phyloP scores from a whole-genome alignment of 768 basidiomycete genomes.

The Mycena galopus region DNA sequence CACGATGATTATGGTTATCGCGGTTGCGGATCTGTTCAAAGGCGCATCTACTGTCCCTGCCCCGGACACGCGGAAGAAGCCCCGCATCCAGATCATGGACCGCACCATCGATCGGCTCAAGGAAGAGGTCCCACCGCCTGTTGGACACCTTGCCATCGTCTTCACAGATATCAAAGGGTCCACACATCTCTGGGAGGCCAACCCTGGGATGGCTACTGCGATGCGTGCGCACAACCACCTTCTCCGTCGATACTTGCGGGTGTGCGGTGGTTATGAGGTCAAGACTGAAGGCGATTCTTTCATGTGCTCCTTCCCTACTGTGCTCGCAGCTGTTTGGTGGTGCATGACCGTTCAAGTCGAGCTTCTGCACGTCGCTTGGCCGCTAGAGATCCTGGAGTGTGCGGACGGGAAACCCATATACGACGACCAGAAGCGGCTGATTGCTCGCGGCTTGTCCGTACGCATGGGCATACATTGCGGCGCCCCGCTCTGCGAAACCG shows the following conservation, averaged over 20 bases:
- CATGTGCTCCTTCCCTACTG: constrained; percentile 96
- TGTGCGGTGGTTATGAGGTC: constrained; percentile 97
- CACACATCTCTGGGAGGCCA: constrained; percentile 95
- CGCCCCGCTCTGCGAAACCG: constrained; percentile 87
- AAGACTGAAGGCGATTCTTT: constrained; percentile 99
- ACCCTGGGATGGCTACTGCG: constrained; percentile 94
- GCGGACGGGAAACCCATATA: constrained; percentile 88
- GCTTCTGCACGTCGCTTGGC: constrained; percentile 89
- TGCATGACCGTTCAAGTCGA: constrained; percentile 87
- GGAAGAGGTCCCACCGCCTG: constrained; percentile 86
- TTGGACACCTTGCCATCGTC: constrained; percentile 90
- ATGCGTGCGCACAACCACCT: constrained; percentile 92
- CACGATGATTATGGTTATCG: constrained; percentile 98
- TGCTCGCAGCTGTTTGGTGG: constrained; percentile 91
- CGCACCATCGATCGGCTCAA: constrained; percentile 73
- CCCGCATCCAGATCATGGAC: constrained; percentile 60
- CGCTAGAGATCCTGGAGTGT: constrained; percentile 91
- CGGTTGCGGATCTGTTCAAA: constrained; percentile 82
- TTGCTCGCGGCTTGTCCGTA: constrained; percentile 91
- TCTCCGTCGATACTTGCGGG: constrained; percentile 85
- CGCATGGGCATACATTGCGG: constrained; percentile 99
- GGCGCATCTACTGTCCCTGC: constrained; percentile 37
- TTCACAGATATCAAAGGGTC: constrained; percentile 99
- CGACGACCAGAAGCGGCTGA: constrained; percentile 73
- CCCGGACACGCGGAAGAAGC: constrained; percentile 47